phyloP scores from a whole-genome alignment of 176 grass and related monocot genomes.

The Oryza brachyantha region DNA sequence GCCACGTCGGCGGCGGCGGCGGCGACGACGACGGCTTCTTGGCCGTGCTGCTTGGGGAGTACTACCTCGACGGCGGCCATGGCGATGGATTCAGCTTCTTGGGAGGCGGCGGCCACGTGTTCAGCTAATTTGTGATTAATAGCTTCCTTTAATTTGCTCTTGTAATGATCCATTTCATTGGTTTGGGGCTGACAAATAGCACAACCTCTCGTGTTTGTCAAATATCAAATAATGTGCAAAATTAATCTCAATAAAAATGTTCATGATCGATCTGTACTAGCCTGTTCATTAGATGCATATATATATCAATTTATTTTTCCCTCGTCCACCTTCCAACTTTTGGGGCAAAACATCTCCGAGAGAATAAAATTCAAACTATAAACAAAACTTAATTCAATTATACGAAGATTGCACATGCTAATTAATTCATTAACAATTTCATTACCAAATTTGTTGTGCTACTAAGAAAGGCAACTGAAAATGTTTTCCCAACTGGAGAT shows the following conservation, averaged over 20 bases:
- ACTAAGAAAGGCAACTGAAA: background rate
- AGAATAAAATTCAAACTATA: background rate
- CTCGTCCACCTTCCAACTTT: background rate
- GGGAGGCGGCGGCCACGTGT: background rate
- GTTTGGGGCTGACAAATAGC: background rate
- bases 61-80: constrained; percentile 4
- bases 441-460: background rate
- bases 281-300: background rate
- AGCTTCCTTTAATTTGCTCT: background rate
- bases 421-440: background rate
- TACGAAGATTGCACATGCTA: background rate
- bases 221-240: constrained; percentile 7
- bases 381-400: background rate
- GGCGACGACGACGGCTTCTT: constrained; percentile 21
- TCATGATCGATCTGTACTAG: background rate
- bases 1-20: background rate
- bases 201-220: background rate
- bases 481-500: background rate
- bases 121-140: background rate
- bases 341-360: background rate
- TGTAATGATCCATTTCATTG: background rate
- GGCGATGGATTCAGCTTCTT: constrained; percentile 19
- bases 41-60: constrained; percentile 18
- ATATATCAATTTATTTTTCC: background rate
- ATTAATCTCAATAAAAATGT: background rate